Base-by-base conservation (phyloP, 2,329 filamentous ascomycete genomes). In the Canariomyces notabilis region DNA sequence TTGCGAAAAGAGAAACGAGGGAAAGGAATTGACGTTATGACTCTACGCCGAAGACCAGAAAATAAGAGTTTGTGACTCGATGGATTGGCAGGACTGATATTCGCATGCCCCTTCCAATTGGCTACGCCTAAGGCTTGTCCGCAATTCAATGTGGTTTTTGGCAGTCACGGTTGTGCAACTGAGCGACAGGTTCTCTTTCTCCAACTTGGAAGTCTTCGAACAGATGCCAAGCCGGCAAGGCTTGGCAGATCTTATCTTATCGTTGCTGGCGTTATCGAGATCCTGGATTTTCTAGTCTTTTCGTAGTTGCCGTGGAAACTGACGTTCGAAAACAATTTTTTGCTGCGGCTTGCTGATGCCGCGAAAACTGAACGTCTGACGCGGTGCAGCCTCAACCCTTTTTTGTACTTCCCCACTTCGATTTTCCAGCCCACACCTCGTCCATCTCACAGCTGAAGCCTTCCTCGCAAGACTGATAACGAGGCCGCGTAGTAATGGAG, bases 291-390 rank as follows among this genome's bases (percentile, higher is more conserved):
- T 29, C 20, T 19, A 36, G 26, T 35, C n/a, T 22, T n/a, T 45
- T 18, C 42, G 18, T 9, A 18, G 54, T 57, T 57, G 55, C 57
- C 20, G 49, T 45, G 55, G 53, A 31, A 52, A 58, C 53, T 45
- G 4, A 26, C 7, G 18, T 29, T 47, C 39, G 37, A 41, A 46
- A 55, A 53, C 55, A 57, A 51, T 57, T 18, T 49, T 54, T 54
- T 45, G 26, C 35, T 34, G 52, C 11, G 40, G 23, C 19, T 29
- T 15, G 19, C 29, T n/a, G 34, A 44, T 48, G 37, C 31, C 39
- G 20, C n/a, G 37, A 16, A 34, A 22, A 29, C 18, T 16, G 15
- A 41, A 40, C 23, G 19, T 21, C 19, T 18, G 32, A 49, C 39
- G 26, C 26, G 39, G 33, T 21, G 9, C 16, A 23, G 35, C 18